These are phyloP conservation scores for Leccinum huronense DNA, from an alignment of 1,284 basidiomycete genomes.

Conservation along the genomic window DNA sequence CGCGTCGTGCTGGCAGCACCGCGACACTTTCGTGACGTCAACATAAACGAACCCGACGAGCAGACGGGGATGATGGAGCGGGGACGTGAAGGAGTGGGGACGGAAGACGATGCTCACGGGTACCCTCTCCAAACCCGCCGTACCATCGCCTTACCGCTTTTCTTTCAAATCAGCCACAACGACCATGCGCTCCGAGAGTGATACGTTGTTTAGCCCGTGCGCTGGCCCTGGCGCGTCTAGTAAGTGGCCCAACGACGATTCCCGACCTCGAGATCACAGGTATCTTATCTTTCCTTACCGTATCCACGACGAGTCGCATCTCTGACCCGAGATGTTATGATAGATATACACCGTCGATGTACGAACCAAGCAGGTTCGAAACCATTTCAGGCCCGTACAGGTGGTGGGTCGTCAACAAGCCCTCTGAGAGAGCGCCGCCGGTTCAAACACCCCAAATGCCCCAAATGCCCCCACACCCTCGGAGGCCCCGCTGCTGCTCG, in stretches of 20 bases:
- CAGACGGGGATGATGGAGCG: no score
- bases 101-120: no score
- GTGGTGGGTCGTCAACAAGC: constrained; percentile 3
- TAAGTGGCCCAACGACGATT: constrained; percentile 14
- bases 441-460: background rate
- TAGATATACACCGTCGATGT: constrained; percentile 25
- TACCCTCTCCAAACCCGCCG: constrained; percentile 22
- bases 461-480: constrained; percentile 3
- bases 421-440: constrained; percentile 19
- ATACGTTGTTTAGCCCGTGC: constrained; percentile 17
- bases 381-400: background rate
- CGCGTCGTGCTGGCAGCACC: no score
- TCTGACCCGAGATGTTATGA: constrained; percentile 1
- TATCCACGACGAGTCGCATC: constrained; percentile 1
- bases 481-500: constrained; percentile 3
- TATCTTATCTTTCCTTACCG: constrained; percentile 2
- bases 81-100: no score
- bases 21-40: no score
- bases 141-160: constrained; percentile 25
- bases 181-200: constrained; percentile 13
- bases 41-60: no score
- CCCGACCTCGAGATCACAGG: constrained; percentile 28
- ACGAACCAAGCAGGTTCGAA: constrained; percentile 19
- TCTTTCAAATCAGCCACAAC: constrained; percentile 21
- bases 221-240: constrained; percentile 4